These are phyloP conservation scores for Pseudozyma thailandica DNA, from an alignment of 1,284 basidiomycete species.

Conservation along the genomic window DNA sequence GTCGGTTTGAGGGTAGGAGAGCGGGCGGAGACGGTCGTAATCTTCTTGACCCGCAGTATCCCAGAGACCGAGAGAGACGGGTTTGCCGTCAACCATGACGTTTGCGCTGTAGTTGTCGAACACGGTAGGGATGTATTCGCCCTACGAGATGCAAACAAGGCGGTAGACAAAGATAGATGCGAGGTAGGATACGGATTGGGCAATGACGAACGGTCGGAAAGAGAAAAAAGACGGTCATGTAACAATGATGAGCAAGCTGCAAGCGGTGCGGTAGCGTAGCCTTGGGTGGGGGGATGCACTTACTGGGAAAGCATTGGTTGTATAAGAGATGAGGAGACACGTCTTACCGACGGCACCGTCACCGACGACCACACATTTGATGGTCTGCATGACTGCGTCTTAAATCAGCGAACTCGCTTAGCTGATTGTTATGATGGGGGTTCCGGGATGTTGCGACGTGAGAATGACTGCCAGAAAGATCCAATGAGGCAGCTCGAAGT, in stretches of 20 bases:
- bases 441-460: neutral
- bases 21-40: conserved; percentile 94
- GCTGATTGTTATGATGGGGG: neutral
- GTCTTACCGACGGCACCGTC: conserved; percentile 68
- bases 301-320: conserved; percentile 67
- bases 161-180: too few species aligned
- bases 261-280: neutral
- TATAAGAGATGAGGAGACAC: conserved; percentile 67
- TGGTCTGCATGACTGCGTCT: conserved; percentile 57
- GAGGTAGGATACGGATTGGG: too few species aligned
- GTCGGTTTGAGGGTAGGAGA: conserved; percentile 99
- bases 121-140: conserved; percentile 72
- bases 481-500: neutral
- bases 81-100: conserved; percentile 98
- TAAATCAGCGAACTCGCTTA: too few species aligned
- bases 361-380: conserved; percentile 67
- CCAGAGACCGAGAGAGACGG: conserved; percentile 96
- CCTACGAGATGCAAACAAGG: too few species aligned
- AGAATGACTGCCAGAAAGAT: neutral
- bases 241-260: neutral
- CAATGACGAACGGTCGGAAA: too few species aligned
- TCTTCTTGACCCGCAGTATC: conserved; percentile 68
- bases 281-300: conserved; percentile 9
- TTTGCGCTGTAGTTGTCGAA: conserved; percentile 91
- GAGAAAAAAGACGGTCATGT: too few species aligned